phyloP scores from a whole-genome alignment of 2,329 filamentous ascomycete species.

The Fusarium veterinarium region DNA sequence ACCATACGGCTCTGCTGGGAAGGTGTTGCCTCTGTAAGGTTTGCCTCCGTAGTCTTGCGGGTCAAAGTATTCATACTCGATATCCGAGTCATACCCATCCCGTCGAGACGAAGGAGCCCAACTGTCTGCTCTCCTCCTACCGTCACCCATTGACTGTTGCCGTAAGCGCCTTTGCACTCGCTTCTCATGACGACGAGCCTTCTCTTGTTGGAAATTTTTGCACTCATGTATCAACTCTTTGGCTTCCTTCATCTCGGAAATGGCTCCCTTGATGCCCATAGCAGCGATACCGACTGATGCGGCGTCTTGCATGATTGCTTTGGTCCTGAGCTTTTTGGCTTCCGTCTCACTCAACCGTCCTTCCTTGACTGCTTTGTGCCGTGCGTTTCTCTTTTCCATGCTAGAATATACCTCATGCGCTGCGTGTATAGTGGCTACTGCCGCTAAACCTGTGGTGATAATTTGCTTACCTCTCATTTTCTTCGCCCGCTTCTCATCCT shows the following conservation, averaged over 20 bases:
- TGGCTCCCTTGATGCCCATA: constrained; percentile 67
- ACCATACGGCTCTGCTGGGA: constrained; percentile 32
- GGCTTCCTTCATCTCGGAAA: constrained; percentile 67
- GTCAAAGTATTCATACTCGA: constrained; percentile 54
- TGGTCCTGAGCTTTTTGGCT: constrained; percentile 68
- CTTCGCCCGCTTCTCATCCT: constrained; percentile 64
- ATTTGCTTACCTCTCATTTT: constrained; percentile 73
- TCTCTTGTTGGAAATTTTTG: constrained; percentile 62
- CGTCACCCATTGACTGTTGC: constrained; percentile 44
- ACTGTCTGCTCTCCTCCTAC: constrained; percentile 57
- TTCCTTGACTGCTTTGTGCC: constrained; percentile 65
- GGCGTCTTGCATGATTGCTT: constrained; percentile 67
- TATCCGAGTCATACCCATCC: constrained; percentile 53
- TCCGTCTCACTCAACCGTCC: constrained; percentile 63
- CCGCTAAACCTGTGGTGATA: constrained; percentile 66
- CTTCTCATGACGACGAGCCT: constrained; percentile 60
- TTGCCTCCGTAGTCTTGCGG: constrained; percentile 59
- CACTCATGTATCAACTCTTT: constrained; percentile 62
- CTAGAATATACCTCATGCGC: constrained; percentile 69
- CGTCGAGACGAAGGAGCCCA: constrained; percentile 57
- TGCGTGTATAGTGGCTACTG: constrained; percentile 70
- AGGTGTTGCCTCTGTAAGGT: constrained; percentile 32
- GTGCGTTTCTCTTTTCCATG: constrained; percentile 66
- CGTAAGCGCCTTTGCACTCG: constrained; percentile 54
- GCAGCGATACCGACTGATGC: constrained; percentile 70